Evolutionary conservation across 805 yeast genomes (phyloP), one percentile per base, ranked within the genome.

Genomic region (Saccharomycopsis oosterbeekiorum): DNA sequence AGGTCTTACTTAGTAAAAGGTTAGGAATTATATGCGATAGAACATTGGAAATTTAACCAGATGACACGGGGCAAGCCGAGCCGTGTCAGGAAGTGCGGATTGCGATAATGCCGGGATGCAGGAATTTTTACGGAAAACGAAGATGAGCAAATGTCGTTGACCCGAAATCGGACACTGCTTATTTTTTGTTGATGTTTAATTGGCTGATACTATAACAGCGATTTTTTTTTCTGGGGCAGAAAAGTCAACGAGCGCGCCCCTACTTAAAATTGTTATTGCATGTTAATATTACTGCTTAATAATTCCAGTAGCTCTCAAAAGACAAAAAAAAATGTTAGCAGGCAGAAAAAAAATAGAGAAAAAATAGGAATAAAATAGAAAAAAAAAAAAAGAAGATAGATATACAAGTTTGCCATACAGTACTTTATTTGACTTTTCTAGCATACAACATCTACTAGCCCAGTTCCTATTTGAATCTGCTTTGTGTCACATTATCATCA

Each of bases 151-250:
- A 29, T 29, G 34, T 29, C 41, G 15, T 24, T 47, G 53, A 21
- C 53, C 53, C 53, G 53, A 47, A 47, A 47, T 47, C 53, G 53
- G 53, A 47, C 53, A 47, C 53, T 47, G 53, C 53, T 47, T 47
- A 47, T 47, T 47, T 47, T 47, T 47, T 47, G 15, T 47, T 47
- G n/a, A 9, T 10, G 14, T 47, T 26, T 26, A 11, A 47, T 47
- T 47, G 53, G 53, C 34, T 47, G 34, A 21, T 47, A 26, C 6
- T 24, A 1, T 24, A 9, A 1, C 12, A 15, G n/a, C 53, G 21
- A 47, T 47, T 47, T 47, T 47, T 47, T 47, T 47, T 24, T 47
- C 34, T 24, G 53, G 50, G 50, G 50, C 50, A 42, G 50, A 42
- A 4, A 42, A 40, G 15, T 11, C 37, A 53, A 39, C 34, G 21